A percentile compares a stretch with the other conserved stretches of the same genome.
Evolutionary conservation across 192 early-diverging fungal species (phyloP).

Genomic region (Linnemannia hyalina): DNA sequence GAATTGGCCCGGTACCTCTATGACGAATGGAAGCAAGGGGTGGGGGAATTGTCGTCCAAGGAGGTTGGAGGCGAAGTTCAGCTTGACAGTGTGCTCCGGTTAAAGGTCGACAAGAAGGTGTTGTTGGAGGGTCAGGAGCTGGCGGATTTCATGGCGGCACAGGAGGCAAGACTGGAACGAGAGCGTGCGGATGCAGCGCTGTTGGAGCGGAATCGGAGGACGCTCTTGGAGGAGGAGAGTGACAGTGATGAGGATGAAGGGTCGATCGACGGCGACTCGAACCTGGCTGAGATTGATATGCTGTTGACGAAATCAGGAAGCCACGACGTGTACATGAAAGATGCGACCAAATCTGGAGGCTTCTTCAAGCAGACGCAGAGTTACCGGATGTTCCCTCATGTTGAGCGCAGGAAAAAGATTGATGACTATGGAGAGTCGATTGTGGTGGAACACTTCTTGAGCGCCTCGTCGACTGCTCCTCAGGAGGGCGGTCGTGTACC

Average conservation of each 20-base stretch:
- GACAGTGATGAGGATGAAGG: constrained; percentile 65
- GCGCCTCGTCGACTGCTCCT: constrained; percentile 27
- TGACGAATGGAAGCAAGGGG: constrained; percentile 68
- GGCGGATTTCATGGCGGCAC: constrained; percentile 71
- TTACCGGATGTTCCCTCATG: constrained; percentile 90
- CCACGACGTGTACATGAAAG: constrained; percentile 88
- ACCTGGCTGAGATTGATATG: constrained; percentile 24
- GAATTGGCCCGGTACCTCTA: constrained; percentile 79
- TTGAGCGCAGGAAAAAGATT: constrained; percentile 83
- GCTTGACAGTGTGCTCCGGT: constrained; percentile 25
- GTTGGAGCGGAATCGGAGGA: constrained; percentile 70
- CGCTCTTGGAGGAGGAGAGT: constrained; percentile 87
- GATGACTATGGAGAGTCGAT: constrained; percentile 96
- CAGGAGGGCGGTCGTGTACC: constrained; percentile 13
- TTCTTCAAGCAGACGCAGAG: constrained; percentile 86
- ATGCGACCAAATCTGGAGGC: constrained; percentile 75
- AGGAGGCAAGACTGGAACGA: constrained; percentile 75
- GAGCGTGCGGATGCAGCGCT: constrained; percentile 82
- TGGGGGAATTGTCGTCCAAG: constrained; percentile 32
- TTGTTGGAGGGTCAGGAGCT: constrained; percentile 92
- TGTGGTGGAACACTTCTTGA: constrained; percentile 69
- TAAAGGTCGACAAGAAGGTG: constrained; percentile 70
- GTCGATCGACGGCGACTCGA: constrained; percentile 60
- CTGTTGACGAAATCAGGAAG: constrained; percentile 44
- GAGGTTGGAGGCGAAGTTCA: constrained; percentile 48